Conservation (phyloP, 2,329 filamentous ascomycete genomes). For the Colletotrichum filicis region DNA sequence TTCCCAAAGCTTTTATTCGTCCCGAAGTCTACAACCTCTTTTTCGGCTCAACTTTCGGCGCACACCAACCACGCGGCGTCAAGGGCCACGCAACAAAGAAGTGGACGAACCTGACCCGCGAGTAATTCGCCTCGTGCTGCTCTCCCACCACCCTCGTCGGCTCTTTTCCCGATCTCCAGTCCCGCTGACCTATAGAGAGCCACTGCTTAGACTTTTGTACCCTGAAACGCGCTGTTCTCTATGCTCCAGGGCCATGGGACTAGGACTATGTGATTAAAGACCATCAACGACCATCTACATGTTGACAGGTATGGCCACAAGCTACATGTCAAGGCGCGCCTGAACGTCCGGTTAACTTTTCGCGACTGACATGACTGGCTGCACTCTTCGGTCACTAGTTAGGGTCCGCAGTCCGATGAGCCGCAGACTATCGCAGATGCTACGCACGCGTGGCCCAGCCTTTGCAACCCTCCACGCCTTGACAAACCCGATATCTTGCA, state of each 20-base stretch:
- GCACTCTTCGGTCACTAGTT: neutral
- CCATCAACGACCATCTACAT: neutral
- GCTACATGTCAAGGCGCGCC: neutral
- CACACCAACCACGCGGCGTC: neutral
- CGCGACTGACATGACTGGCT: neutral
- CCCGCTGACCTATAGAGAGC: neutral
- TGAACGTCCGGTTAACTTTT: neutral
- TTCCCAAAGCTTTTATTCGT: neutral
- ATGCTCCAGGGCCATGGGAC: neutral
- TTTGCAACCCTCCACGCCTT: neutral
- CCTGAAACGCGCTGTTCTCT: constrained; percentile 15
- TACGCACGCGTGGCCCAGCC: neutral
- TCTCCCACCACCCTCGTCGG: neutral
- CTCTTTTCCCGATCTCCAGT: neutral
- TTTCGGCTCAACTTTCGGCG: neutral
- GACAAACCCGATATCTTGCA: neutral
- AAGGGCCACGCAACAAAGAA: neutral
- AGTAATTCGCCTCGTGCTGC: neutral
- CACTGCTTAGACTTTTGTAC: constrained; percentile 1
- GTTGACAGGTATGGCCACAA: neutral
- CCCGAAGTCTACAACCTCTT: neutral
- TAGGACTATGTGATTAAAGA: neutral
- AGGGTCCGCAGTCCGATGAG: neutral
- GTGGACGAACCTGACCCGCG: neutral
- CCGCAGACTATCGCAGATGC: neutral